phyloP scores from a whole-genome alignment of 2,329 filamentous ascomycete species.

The Diaporthe caulivora region DNA sequence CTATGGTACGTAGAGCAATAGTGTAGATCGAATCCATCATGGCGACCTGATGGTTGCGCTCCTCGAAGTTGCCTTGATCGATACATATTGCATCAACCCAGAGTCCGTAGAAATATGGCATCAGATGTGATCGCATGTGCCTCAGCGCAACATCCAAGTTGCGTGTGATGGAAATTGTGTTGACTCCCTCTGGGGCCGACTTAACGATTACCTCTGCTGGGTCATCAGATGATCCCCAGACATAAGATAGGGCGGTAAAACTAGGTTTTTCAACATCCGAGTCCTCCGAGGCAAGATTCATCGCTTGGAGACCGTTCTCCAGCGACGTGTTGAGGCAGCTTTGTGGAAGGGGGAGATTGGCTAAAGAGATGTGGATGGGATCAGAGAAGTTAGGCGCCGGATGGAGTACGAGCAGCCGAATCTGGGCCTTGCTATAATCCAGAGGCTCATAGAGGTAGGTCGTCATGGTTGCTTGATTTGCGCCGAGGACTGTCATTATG shows the following conservation, averaged over 20 bases:
- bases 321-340: neutral
- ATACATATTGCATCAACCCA: constrained; percentile 15
- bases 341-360: neutral
- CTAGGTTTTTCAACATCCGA: neutral
- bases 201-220: neutral
- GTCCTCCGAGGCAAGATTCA: neutral
- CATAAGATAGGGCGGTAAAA: neutral
- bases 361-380: neutral
- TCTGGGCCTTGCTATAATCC: neutral
- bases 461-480: neutral
- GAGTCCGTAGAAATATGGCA: neutral
- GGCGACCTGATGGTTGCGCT: constrained; percentile 4
- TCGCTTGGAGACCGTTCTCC: neutral
- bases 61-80: neutral
- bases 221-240: constrained; percentile 2
- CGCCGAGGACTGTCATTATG: neutral
- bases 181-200: neutral
- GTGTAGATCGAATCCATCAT: constrained; percentile 6
- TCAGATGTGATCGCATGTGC: neutral
- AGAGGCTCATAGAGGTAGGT: constrained; percentile 12
- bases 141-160: neutral
- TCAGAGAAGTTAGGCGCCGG: neutral
- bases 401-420: neutral
- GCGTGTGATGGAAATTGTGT: neutral
- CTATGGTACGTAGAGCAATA: neutral